phyloP scores from a whole-genome alignment of 805 yeast species.

The Candida verbasci region DNA sequence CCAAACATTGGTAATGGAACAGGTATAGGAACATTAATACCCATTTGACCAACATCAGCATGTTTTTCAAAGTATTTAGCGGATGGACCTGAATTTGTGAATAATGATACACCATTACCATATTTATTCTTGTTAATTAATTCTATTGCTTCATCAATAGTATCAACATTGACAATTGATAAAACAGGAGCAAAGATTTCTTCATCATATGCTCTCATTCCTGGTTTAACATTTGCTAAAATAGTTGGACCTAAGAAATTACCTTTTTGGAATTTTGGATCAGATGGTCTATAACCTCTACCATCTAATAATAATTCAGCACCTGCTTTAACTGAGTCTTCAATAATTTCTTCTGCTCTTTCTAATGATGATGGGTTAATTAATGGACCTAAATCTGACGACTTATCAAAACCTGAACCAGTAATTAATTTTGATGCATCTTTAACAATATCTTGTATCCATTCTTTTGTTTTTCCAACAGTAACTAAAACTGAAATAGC shows the following conservation, averaged over 20 bases:
- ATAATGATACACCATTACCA: constrained; percentile 70
- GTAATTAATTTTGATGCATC: constrained; percentile 56
- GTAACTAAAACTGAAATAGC: constrained; percentile 70
- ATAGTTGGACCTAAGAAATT: constrained; percentile 73
- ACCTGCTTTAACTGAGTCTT: constrained; percentile 54
- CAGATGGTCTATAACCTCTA: constrained; percentile 40
- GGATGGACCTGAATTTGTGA: constrained; percentile 65
- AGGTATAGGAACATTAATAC: constrained; percentile 75
- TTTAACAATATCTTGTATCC: constrained; percentile 57
- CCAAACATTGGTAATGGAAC: constrained; percentile 81
- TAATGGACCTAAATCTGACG: constrained; percentile 70
- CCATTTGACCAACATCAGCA: constrained; percentile 73
- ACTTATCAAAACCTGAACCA: constrained; percentile 61
- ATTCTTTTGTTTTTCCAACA: constrained; percentile 61
- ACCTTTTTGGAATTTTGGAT: constrained; percentile 43
- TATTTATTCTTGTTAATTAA: constrained; percentile 54
- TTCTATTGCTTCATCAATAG: constrained; percentile 64
- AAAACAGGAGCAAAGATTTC: constrained; percentile 79
- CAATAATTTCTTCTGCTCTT: constrained; percentile 54
- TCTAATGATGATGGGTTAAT: constrained; percentile 55
- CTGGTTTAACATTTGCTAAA: constrained; percentile 56
- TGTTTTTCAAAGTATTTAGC: constrained; percentile 67
- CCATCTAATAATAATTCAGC: constrained; percentile 64
- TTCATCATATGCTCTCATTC: constrained; percentile 68
- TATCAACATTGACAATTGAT: constrained; percentile 54